A percentile compares a stretch with the other conserved stretches of the same genome.
phyloP scores from a whole-genome alignment of 306 rosid genomes.

The Cyamopsis tetragonoloba region DNA sequence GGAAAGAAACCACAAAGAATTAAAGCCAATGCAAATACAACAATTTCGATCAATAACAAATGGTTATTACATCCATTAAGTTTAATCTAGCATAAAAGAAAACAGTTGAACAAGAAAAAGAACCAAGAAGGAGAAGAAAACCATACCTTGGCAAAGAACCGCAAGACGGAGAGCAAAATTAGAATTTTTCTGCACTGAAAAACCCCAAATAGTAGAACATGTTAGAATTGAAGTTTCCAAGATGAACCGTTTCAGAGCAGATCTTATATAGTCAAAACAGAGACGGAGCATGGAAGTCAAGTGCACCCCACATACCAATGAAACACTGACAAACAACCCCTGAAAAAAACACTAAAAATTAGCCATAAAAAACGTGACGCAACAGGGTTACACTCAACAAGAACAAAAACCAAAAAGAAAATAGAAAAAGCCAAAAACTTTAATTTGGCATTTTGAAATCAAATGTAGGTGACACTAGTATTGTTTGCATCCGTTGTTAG shows the following conservation, averaged over 20 bases:
- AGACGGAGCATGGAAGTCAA: slow-evolving; percentile 22
- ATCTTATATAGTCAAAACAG: background rate
- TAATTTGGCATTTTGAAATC: background rate
- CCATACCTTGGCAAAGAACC: slow-evolving; percentile 23
- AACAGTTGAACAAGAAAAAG: background rate
- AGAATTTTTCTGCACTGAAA: background rate
- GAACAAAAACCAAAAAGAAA: background rate
- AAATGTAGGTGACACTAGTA: slow-evolving; percentile 21
- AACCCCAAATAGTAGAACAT: background rate
- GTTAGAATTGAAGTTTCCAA: slow-evolving; percentile 1
- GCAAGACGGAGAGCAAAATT: background rate
- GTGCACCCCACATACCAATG: slow-evolving; percentile 34
- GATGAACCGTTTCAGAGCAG: slow-evolving; percentile 6
- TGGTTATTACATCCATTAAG: background rate
- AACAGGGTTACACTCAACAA: background rate
- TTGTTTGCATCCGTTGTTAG: background rate
- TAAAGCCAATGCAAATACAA: slow-evolving; percentile 8
- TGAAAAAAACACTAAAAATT: slow-evolving; percentile 4
- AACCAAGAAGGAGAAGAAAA: background rate
- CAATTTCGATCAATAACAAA: background rate
- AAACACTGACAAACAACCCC: slow-evolving; percentile 21
- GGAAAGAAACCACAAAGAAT: background rate
- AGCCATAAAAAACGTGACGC: background rate
- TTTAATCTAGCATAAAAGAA: background rate
- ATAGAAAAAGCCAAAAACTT: background rate